phyloP scores from a whole-genome alignment of 495 filamentous ascomycete species.

The Evernia prunastri region DNA sequence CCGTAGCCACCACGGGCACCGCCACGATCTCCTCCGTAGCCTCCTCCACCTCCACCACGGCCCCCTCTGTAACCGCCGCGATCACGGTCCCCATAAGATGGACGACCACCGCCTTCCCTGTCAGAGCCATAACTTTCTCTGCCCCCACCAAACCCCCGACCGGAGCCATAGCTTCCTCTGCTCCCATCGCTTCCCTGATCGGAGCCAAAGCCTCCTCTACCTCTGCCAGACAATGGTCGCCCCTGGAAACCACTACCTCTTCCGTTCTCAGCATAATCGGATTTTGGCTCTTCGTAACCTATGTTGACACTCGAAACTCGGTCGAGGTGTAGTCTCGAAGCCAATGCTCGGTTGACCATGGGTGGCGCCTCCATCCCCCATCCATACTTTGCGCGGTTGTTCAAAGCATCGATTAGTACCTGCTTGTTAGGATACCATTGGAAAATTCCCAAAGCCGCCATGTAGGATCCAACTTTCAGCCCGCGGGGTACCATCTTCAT shows the following conservation, averaged over 20 bases:
- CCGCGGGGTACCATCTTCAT: constrained; percentile 31
- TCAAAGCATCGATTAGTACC: constrained; percentile 48
- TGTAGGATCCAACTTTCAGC: constrained; percentile 50
- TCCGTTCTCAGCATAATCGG: background rate
- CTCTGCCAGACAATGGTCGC: background rate
- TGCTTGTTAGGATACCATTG: constrained; percentile 29
- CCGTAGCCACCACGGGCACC: constrained; percentile 11
- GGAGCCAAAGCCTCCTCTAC: background rate
- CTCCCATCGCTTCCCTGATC: background rate
- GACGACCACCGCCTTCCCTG: constrained; percentile 4
- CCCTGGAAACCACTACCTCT: background rate
- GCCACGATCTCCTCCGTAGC: background rate
- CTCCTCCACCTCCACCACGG: background rate
- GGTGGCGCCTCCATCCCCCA: constrained; percentile 59
- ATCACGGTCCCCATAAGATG: constrained; percentile 6
- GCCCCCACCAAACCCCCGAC: background rate
- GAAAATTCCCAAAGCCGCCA: constrained; percentile 41
- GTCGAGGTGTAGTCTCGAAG: constrained; percentile 42
- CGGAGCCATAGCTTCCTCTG: background rate
- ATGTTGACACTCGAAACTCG: constrained; percentile 42
- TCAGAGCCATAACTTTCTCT: background rate
- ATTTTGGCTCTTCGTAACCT: constrained; percentile 22
- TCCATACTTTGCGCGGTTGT: constrained; percentile 52
- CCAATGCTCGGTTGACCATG: constrained; percentile 37
- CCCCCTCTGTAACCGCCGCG: constrained; percentile 5